Percentiles rank a stretch among this genome's conserved stretches.
phyloP scores from a whole-genome alignment of 2,329 filamentous ascomycete species.

The Fusarium foetens region DNA sequence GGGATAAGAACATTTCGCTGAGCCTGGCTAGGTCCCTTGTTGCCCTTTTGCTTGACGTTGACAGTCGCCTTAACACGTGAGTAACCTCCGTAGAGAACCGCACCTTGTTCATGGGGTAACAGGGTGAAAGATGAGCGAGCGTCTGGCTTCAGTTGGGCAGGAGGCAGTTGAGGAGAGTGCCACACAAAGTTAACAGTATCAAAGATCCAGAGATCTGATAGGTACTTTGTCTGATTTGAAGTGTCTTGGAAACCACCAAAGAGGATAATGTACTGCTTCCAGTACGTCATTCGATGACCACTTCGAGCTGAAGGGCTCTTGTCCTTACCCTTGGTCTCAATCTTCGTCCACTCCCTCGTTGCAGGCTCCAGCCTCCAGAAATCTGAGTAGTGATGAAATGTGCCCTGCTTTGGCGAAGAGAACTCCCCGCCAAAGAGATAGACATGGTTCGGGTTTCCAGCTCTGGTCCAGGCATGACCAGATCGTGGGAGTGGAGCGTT shows the following conservation, averaged over 20 bases:
- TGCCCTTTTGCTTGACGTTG: slow-evolving; percentile 63
- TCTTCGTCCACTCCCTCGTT: slow-evolving; percentile 87
- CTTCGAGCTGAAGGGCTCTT: slow-evolving; percentile 85
- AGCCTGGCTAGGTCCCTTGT: slow-evolving; percentile 68
- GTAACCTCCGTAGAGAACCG: slow-evolving; percentile 92
- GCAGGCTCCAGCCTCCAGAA: slow-evolving; percentile 93
- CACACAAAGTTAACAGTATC: slow-evolving; percentile 89
- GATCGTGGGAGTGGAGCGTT: slow-evolving; percentile 91
- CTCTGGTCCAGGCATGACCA: slow-evolving; percentile 94
- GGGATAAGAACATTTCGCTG: slow-evolving; percentile 83
- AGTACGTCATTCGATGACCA: slow-evolving; percentile 96
- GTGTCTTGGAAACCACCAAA: slow-evolving; percentile 99
- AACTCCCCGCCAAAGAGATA: slow-evolving; percentile 98
- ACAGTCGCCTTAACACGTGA: slow-evolving; percentile 84
- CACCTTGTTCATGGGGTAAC: slow-evolving; percentile 88
- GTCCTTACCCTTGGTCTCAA: slow-evolving; percentile 82
- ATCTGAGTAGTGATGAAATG: slow-evolving; percentile 99
- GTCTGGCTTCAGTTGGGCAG: slow-evolving; percentile 87
- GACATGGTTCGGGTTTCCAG: slow-evolving; percentile 83
- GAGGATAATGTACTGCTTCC: slow-evolving; percentile 94
- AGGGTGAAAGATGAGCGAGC: slow-evolving; percentile 91
- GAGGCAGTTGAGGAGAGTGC: slow-evolving; percentile 79
- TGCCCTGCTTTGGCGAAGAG: slow-evolving; percentile 94
- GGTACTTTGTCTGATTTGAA: slow-evolving; percentile 91
- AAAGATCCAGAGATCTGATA: slow-evolving; percentile 95